Base-by-base conservation (phyloP, 2,329 filamentous ascomycete species). In the Coleophoma crateriformis region DNA sequence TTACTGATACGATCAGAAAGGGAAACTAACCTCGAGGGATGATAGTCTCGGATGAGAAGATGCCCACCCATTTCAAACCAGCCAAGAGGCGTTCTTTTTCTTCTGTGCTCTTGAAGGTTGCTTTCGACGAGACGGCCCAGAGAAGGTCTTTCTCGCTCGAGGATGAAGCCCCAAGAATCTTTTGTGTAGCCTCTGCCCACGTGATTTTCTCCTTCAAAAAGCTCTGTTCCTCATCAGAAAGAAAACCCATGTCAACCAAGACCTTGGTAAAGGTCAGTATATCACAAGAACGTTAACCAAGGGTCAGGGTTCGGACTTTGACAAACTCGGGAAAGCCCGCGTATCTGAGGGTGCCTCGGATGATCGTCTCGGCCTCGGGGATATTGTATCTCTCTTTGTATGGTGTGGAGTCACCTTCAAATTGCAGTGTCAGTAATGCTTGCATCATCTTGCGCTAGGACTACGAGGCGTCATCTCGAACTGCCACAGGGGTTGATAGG, bases 331-430 rank as follows among this genome's bases (percentile, higher is more conserved):
- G 90, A 80, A 96, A 96, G 41, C 92, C 90, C 58, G 82, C 77
- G 75, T 94, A 97, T 58, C 92, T 78, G 34, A 96, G 79, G 32
- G 90, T 95, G 54, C 88, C 88, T 46, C 90, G 81, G 67, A 96
- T 76, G 62, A 96, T 82, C 46, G 88, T 96, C 70, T 95, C 72
- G 13, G 89, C 90, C 74, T 97, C 92, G 46, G 91, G 90, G 64
- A 96, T 96, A 70, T 82, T 73, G 79, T 96, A 96, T 55, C 88
- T 83, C 77, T 95, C 85, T 65, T 83, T 85, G 82, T 94, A 97
- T 8, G 81, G 77, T 14, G 88, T 94, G 17, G 85, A 91, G 72
- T 97, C 91, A 60, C 91, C 79, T 27, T 27, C 27, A 27, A 27
- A 27, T 27, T 27, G 8, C 8, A 27, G 27, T 27, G 27, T 27